Percentiles rank a stretch among this genome's conserved stretches.
Evolutionary conservation across 1,284 basidiomycete genomes (phyloP).

Genomic region (Trametes hirsuta): DNA sequence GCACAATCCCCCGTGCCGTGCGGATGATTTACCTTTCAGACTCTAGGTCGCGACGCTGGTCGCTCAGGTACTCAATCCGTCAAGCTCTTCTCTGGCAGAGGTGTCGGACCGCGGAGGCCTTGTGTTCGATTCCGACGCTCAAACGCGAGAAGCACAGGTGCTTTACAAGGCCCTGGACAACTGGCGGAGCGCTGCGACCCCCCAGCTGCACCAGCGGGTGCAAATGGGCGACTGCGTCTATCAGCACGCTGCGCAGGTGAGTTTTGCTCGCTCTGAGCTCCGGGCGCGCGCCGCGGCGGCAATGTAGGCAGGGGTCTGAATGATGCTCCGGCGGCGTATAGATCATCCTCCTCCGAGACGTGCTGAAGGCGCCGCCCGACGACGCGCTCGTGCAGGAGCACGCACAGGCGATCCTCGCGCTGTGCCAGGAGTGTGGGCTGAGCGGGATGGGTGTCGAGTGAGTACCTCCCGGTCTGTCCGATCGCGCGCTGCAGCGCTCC

Average conservation of each 20-base stretch:
- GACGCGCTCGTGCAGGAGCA: slow-evolving; percentile 43
- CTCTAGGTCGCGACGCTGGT: slow-evolving; percentile 29
- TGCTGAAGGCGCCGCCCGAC: slow-evolving; percentile 42
- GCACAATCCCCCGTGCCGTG: neutral
- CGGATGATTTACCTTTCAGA: neutral
- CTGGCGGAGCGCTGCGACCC: slow-evolving; percentile 30
- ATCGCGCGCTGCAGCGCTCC: neutral
- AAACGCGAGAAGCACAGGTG: slow-evolving; percentile 27
- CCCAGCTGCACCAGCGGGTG: slow-evolving; percentile 28
- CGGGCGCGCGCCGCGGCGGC: slow-evolving; percentile 7
- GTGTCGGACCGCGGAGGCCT: slow-evolving; percentile 25
- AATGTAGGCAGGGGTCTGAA: neutral
- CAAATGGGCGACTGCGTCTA: slow-evolving; percentile 39
- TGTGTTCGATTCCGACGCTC: slow-evolving; percentile 5
- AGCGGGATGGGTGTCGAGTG: slow-evolving; percentile 41
- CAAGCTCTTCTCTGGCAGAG: slow-evolving; percentile 13
- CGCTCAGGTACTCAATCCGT: slow-evolving; percentile 23
- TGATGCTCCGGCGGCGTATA: slow-evolving; percentile 24
- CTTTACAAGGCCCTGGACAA: slow-evolving; percentile 31
- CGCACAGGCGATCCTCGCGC: slow-evolving; percentile 33
- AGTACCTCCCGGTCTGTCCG: slow-evolving; percentile 15
- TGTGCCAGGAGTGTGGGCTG: slow-evolving; percentile 36
- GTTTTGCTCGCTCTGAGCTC: slow-evolving; percentile 14
- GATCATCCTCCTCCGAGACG: slow-evolving; percentile 49
- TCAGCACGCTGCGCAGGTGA: slow-evolving; percentile 38